Evolutionary conservation across 2,329 filamentous ascomycete genomes (phyloP), one percentile per base, ranked within the genome.

Genomic region (Monosporascus ibericus): DNA sequence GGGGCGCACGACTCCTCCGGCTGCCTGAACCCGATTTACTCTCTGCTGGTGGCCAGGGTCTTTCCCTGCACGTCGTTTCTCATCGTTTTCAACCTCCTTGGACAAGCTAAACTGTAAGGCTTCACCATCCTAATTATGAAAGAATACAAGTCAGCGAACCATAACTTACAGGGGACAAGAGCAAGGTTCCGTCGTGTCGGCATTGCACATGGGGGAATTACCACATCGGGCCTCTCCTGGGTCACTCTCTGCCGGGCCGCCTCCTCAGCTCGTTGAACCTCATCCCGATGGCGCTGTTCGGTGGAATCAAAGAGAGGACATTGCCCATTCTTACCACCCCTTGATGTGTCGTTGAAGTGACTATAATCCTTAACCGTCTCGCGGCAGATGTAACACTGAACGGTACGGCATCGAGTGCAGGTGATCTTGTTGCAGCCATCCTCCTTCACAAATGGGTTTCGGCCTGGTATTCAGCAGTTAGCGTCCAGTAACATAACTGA

Each of bases 371-470:
- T 56, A 52, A 77, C 80, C 1, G 81, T 80, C 60, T 85, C 75
- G 22, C 83, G 84, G 70, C 90, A 95, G 42, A 90, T 76, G 60
- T 91, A 90, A 63, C 85, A 87, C 57, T 84, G 80, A 0, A 78
- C 62, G 44, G 81, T 79, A 2, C 51, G 5, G 54, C 81, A 85
- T n/a, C 78, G 77, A 0, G 80, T 74, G 66, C 90, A 95, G 0
- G 68, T 77, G 80, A 95, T 89, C 70, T 92, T 92, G 71, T 95
- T 95, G 72, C 90, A 95, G 3, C 90, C 90, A 34, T 73, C 67
- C 37, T 85, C 80, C 65, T 95, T 95, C 66, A 95, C 79, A 61
- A 92, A 94, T 0, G 85, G 82, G n/a, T 82, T 80, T n/a, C 77
- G 73, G 69, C 87, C 76, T 79, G 48, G 24, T 11, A 3, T 22